Percentiles rank a stretch among this genome's conserved stretches.
Conservation (phyloP, 2,329 filamentous ascomycete species). For the Drechslerella dactyloides region DNA sequence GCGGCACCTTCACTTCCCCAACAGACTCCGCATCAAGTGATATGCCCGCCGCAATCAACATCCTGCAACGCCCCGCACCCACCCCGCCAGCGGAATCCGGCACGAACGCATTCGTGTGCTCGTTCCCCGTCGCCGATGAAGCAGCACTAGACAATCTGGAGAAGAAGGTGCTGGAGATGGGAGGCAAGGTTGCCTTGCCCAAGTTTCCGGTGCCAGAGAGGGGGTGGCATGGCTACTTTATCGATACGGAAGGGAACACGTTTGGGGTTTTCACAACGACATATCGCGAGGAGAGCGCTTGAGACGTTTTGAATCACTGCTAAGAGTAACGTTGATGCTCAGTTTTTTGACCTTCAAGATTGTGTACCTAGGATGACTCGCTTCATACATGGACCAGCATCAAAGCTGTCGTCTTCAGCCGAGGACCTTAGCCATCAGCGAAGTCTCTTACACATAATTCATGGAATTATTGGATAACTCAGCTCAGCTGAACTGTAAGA, state of each 20-base stretch:
- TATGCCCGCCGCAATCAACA: slow-evolving; percentile 22
- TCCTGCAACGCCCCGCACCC: slow-evolving; percentile 33
- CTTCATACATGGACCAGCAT: too few relatives aligned
- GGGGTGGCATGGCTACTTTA: slow-evolving; percentile 48
- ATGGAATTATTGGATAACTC: too few relatives aligned
- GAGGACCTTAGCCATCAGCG: too few relatives aligned
- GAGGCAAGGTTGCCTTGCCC: slow-evolving; percentile 31
- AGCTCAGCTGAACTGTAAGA: too few relatives aligned
- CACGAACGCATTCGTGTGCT: slow-evolving; percentile 47
- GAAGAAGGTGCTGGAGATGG: slow-evolving; percentile 27
- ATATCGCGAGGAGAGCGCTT: slow-evolving; percentile 15
- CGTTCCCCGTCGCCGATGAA: slow-evolving; percentile 37
- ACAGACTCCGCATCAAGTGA: background rate
- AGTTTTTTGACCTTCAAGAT: too few relatives aligned
- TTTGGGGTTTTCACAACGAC: slow-evolving; percentile 48
- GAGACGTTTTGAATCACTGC: too few relatives aligned
- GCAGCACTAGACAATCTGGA: slow-evolving; percentile 25
- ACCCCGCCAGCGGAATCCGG: slow-evolving; percentile 17
- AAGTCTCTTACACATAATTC: too few relatives aligned
- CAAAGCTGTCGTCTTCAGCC: too few relatives aligned
- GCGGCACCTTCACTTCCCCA: slow-evolving; percentile 19
- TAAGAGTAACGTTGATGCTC: too few relatives aligned
- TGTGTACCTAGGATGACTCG: too few relatives aligned
- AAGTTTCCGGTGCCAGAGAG: slow-evolving; percentile 39
- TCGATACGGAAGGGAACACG: slow-evolving; percentile 48